Conservation (phyloP, 164 flowering plant species). For the Stephania cephalantha region DNA sequence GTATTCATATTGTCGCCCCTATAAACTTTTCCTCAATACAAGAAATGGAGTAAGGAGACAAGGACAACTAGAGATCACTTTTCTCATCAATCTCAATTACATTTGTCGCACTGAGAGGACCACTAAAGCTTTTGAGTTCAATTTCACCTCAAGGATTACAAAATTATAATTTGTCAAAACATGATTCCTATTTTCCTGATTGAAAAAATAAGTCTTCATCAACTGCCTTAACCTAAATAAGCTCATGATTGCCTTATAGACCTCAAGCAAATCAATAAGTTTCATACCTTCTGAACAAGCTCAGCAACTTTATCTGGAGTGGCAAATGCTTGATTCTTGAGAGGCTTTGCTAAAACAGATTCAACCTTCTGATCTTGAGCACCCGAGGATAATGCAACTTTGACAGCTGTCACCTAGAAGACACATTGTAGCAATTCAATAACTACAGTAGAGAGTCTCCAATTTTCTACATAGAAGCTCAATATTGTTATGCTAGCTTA, state of each 20-base stretch:
- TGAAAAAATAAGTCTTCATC: background rate
- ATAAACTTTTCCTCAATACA: background rate
- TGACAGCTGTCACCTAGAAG: slow-evolving; percentile 84
- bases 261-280: too few relatives aligned
- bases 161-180: background rate
- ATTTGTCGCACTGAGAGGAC: background rate
- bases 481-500: background rate
- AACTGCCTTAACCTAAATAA: background rate
- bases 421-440: background rate
- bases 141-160: background rate
- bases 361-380: slow-evolving; percentile 55
- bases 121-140: background rate
- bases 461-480: background rate
- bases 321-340: slow-evolving; percentile 93
- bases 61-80: background rate
- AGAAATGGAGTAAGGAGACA: background rate
- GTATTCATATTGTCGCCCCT: background rate
- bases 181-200: background rate
- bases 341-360: slow-evolving; percentile 59
- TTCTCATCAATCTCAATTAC: background rate
- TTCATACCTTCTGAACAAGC: slow-evolving; percentile 82
- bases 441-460: background rate
- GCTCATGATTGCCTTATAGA: too few relatives aligned
- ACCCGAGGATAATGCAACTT: slow-evolving; percentile 77
- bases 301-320: slow-evolving; percentile 90